Evolutionary conservation across 2,329 filamentous ascomycete species (phyloP).

Genomic region (Macrophomina pseudophaseolina): DNA sequence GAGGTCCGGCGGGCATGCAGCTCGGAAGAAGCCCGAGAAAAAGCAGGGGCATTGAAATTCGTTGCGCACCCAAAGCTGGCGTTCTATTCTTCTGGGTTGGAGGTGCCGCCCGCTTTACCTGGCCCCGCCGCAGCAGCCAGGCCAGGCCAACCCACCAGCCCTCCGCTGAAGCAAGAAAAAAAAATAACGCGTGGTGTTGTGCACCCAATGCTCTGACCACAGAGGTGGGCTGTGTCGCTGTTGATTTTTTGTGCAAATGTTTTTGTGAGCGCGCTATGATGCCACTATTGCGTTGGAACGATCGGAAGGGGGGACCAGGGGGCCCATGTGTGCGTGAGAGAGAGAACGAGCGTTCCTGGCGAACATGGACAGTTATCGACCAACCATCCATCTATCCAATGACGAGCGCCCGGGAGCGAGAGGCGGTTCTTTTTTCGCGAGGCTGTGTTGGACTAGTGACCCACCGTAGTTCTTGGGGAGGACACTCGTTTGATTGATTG

Average conservation of each 20-base stretch:
- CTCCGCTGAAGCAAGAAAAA: neutral
- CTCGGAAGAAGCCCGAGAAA: neutral
- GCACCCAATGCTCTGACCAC: too few relatives aligned
- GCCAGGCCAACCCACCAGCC: neutral
- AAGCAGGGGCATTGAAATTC: neutral
- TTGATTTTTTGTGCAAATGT: neutral
- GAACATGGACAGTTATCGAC: too few relatives aligned
- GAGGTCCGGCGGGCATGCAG: too few relatives aligned
- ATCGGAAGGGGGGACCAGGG: neutral
- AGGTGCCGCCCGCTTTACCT: neutral
- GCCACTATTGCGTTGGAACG: neutral
- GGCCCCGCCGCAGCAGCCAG: neutral
- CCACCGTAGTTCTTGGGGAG: too few relatives aligned
- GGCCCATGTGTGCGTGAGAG: too few relatives aligned
- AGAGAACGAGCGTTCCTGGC: too few relatives aligned
- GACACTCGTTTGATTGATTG: neutral
- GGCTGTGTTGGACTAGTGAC: too few relatives aligned
- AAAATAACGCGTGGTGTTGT: neutral
- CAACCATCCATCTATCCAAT: neutral
- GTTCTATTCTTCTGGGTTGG: too few relatives aligned
- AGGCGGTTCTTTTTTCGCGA: too few relatives aligned
- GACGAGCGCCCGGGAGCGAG: neutral
- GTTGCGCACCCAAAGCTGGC: neutral
- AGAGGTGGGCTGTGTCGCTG: neutral
- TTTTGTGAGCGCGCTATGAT: neutral